Percentiles rank a stretch among this genome's conserved stretches.
Conservation (phyloP, 805 yeast genomes). For the Yamadazyma sp. region DNA sequence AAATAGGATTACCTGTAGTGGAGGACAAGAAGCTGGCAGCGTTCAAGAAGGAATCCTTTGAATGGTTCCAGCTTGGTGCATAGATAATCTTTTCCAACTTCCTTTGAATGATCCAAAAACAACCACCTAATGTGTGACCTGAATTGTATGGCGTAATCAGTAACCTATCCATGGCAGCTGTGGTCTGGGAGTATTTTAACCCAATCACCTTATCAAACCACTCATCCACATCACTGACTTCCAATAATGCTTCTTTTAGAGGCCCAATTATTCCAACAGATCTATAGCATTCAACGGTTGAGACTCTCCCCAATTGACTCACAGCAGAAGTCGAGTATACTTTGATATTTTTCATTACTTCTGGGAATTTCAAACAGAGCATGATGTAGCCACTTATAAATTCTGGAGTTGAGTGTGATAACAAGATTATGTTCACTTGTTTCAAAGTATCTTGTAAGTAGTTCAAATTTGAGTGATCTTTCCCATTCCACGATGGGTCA, state of each 20-base stretch:
- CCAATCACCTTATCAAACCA: conserved; percentile 70
- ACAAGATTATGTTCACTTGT: conserved; percentile 62
- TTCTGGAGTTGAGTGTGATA: conserved; percentile 85
- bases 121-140: conserved; percentile 93
- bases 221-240: conserved; percentile 72
- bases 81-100: conserved; percentile 79
- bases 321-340: conserved; percentile 91
- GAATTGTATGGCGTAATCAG: conserved; percentile 81
- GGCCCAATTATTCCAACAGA: conserved; percentile 77
- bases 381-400: conserved; percentile 79
- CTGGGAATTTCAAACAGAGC: conserved; percentile 57
- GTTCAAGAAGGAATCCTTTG: conserved; percentile 79
- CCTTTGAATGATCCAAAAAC: conserved; percentile 77
- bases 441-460: conserved; percentile 35
- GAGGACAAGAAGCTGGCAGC: conserved; percentile 31
- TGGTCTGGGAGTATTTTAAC: conserved; percentile 78
- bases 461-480: conserved; percentile 28
- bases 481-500: conserved; percentile 77
- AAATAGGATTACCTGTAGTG: conserved; percentile 57
- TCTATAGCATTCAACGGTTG: conserved; percentile 82
- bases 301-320: conserved; percentile 76
- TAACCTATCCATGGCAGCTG: conserved; percentile 59
- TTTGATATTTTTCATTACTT: conserved; percentile 60
- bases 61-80: conserved; percentile 94
- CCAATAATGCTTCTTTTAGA: conserved; percentile 52